Base-by-base conservation (phyloP, 306 rosid genomes). In the Citrullus amarus region DNA sequence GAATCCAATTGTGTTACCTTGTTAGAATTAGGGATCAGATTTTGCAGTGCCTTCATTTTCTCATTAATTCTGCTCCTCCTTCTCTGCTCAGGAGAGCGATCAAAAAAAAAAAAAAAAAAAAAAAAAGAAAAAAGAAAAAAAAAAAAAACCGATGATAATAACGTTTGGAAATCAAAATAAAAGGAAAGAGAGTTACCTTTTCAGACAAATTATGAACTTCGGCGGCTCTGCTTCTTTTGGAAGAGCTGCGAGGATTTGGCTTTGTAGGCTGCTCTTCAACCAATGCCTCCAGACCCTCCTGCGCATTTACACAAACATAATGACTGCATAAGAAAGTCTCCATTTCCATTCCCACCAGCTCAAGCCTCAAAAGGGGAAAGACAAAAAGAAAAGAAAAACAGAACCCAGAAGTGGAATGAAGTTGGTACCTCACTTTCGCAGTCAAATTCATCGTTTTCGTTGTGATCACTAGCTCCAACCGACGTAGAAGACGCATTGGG, bases 151-250 rank as follows among this genome's bases (percentile, higher is more conserved):
- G 6, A 55, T 6, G 32, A 25, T n/a, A 39, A 2, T 6, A 44
- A 36, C 61, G 38, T 25, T 78, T 2, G 5, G 15, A 14, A 32
- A 77, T 16, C 41, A 15, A 46, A 3, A 61, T 12, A 17, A 32
- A 62, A 22, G 56, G 6, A 34, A 22, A 44, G 67, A 43, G 34
- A 60, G 51, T 56, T 74, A 92, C 98, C 96, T 95, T 95, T 86
- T 95, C 98, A 20, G 98, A 92, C 87, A 95, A 76, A 82, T 95
- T 95, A 86, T 95, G 98, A 88, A 95, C 98, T 88, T 95, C 97
- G 0, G 98, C 96, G 77, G 98, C 98, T 86, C 98, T 87, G 85
- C 92, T 92, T 88, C 97, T 88, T 82, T 95, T 95, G 28, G 98
- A 90, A 71, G 98, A 87, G 81, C 81, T 75, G 77, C 95, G 85